Evolutionary conservation across 139 green algal genomes (phyloP), one percentile per base, ranked within the genome.

Genomic region (Micromonas commoda): DNA sequence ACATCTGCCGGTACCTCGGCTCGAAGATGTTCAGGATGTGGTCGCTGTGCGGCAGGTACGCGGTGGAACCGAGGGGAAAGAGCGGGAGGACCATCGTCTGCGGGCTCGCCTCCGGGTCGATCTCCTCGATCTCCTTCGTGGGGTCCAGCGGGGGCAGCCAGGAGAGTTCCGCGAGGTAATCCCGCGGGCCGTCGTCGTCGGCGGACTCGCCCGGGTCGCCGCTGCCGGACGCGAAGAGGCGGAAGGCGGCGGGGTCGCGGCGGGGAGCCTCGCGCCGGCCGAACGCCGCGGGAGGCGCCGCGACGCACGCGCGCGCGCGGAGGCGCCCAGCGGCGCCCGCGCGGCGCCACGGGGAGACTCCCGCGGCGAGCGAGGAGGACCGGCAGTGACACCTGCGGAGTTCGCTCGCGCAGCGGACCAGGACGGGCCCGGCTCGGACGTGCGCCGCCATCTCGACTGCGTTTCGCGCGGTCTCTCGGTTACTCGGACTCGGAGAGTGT

Each of bases 21-120:
- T 80, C 74, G 53, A 80, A 80, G 26, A 80, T 80, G 37, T 80
- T 80, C 29, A 80, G 29, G 2, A 80, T 35, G 38, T 80, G 74
- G 23, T 72, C 61, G 9, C 20, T 64, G 19, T 73, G 16, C 35
- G 74, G 74, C 35, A 80, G 23, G 31, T 80, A 72, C 38, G 52
- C 60, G 29, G 61, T 28, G 32, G 31, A 64, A 1, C 74, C 74
- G 16, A 80, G 60, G 21, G 74, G 74, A 4, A 80, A 80, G 16
- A 72, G 31, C 3, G 74, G 74, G 16, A 73, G 21, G n/a, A 72
- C 60, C 1, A 73, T 35, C 29, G 51, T 34, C 2, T 68, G 20
- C 16, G 26, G 61, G 20, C 53, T n/a, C 38, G 26, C 38, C 1
- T 9, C 23, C 19, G 29, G 9, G 26, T 29, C 29, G 0, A 39